These are phyloP conservation scores for Gossypium australe DNA, from an alignment of 345 rosid species.

Conservation along the genomic window DNA sequence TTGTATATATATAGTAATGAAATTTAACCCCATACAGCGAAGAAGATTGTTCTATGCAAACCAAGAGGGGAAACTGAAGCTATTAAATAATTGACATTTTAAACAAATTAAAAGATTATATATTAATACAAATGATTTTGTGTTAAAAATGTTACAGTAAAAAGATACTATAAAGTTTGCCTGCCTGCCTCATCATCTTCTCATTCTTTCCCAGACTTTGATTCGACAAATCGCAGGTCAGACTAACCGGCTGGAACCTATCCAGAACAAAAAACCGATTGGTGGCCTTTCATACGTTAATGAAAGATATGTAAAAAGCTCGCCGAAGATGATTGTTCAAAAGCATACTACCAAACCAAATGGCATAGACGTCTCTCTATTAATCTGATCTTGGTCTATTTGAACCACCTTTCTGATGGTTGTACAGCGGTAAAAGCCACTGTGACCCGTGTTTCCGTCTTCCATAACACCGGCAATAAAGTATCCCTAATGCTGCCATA, in stretches of 20 bases:
- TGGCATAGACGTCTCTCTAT: conserved; percentile 3
- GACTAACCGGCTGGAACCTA: background rate
- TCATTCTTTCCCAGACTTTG: conserved; percentile 6
- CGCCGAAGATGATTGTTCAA: conserved; percentile 16
- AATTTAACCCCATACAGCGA: background rate
- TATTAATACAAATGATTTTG: conserved; percentile 7
- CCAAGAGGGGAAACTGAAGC: background rate
- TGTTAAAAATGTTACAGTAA: conserved; percentile 1
- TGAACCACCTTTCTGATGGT: conserved; percentile 43
- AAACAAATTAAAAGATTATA: conserved; percentile 13
- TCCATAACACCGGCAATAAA: conserved; percentile 87
- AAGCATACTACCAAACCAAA: conserved; percentile 12
- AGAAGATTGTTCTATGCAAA: background rate
- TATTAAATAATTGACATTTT: background rate
- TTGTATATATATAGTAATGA: background rate
- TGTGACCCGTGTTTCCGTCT: conserved; percentile 63
- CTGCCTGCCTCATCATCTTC: conserved; percentile 8
- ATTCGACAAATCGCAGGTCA: background rate
- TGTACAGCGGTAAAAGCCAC: conserved; percentile 78
- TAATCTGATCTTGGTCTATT: conserved; percentile 76
- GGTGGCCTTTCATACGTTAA: conserved; percentile 22
- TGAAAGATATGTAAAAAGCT: conserved; percentile 22
- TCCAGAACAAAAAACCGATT: conserved; percentile 10
- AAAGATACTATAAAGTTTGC: background rate
- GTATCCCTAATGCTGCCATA: conserved; percentile 38